These are phyloP conservation scores for Sarocladium strictum DNA, from an alignment of 2,329 filamentous ascomycete genomes.

Conservation along the genomic window DNA sequence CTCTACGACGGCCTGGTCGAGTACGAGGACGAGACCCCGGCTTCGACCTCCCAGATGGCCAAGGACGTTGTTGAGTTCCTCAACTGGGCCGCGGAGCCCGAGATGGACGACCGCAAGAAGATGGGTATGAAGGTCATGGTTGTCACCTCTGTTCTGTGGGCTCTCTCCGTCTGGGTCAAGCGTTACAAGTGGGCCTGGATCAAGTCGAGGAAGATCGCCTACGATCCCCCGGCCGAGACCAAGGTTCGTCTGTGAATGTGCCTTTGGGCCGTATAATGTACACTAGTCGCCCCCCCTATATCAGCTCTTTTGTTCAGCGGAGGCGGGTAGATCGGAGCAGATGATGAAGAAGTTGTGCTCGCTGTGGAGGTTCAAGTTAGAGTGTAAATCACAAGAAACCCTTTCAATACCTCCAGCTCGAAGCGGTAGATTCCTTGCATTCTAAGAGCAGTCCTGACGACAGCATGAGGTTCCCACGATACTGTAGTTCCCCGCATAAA, in stretches of 20 bases:
- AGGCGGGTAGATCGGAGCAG: constrained; percentile 29
- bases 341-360: constrained; percentile 22
- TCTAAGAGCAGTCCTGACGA: not conserved
- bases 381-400: constrained; percentile 46
- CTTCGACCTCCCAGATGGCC: constrained; percentile 97
- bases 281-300: constrained; percentile 36
- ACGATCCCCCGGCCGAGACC: constrained; percentile 65
- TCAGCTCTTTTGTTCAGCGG: constrained; percentile 35
- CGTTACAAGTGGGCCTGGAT: constrained; percentile 98
- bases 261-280: constrained; percentile 28
- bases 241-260: constrained; percentile 40
- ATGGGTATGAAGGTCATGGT: constrained; percentile 97
- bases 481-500: no score
- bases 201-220: constrained; percentile 91
- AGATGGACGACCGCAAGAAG: constrained; percentile 99
- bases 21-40: constrained; percentile 94
- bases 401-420: constrained; percentile 30
- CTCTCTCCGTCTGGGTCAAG: constrained; percentile 95
- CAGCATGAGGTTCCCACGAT: not conserved
- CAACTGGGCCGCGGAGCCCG: constrained; percentile 97
- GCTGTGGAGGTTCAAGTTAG: constrained; percentile 29
- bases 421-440: no score
- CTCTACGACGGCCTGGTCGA: constrained; percentile 96
- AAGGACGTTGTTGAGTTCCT: constrained; percentile 99
- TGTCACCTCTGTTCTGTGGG: constrained; percentile 71